Conservation (phyloP, 768 basidiomycete genomes). For the Mycena maculata region DNA sequence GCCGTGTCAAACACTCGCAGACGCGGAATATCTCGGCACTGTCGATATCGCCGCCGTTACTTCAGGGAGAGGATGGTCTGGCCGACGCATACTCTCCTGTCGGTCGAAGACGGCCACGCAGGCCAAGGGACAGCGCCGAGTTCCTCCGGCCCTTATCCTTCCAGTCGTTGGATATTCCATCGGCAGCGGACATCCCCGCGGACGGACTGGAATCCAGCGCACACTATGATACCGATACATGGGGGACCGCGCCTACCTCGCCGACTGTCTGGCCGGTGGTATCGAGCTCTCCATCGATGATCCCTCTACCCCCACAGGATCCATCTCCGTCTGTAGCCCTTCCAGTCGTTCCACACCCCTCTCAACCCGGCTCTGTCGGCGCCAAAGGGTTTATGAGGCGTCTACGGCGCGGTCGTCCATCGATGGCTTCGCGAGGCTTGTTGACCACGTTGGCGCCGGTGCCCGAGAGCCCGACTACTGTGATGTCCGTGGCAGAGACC, state of each 20-base stretch:
- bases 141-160: constrained; percentile 1
- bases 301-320: background rate
- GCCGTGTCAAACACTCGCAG: background rate
- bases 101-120: background rate
- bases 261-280: background rate
- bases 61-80: constrained; percentile 8
- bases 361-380: background rate
- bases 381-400: constrained; percentile 32
- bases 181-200: background rate
- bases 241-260: background rate
- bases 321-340: background rate
- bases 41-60: constrained; percentile 24
- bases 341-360: background rate
- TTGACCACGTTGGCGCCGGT: constrained; percentile 26
- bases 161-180: constrained; percentile 3
- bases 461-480: constrained; percentile 1
- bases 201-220: background rate
- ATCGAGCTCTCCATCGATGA: background rate
- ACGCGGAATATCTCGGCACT: background rate
- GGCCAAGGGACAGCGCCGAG: background rate
- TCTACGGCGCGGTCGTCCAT: constrained; percentile 12
- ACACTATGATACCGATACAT: constrained; percentile 20
- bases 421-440: constrained; percentile 25
- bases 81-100: constrained; percentile 23
- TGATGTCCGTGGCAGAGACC: constrained; percentile 2